These are phyloP conservation scores for Tolypocladium sp. DNA, from an alignment of 2,329 filamentous ascomycete genomes.

Conservation along the genomic window DNA sequence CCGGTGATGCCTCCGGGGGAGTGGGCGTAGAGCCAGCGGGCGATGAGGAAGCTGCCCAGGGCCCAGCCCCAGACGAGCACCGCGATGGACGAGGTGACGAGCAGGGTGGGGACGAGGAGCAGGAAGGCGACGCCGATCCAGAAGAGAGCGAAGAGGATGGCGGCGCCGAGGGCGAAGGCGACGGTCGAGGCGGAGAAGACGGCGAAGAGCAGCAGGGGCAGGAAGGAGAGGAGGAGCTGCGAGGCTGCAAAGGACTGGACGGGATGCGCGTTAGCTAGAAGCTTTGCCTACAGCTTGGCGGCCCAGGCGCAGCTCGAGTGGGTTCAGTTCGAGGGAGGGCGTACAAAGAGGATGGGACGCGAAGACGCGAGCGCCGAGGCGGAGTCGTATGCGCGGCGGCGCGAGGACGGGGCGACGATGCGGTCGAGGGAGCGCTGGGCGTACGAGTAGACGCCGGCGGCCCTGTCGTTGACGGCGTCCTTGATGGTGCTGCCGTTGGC, in stretches of 20 bases:
- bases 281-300: not conserved
- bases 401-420: constrained; percentile 49
- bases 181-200: constrained; percentile 55
- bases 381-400: constrained; percentile 45
- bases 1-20: constrained; percentile 13
- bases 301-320: not conserved
- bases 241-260: constrained; percentile 56
- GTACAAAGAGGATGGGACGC: constrained; percentile 62
- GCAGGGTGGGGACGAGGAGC: constrained; percentile 58
- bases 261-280: not conserved
- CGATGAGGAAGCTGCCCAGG: constrained; percentile 46
- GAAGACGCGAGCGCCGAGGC: constrained; percentile 47
- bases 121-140: constrained; percentile 58
- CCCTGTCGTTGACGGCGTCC: constrained; percentile 19
- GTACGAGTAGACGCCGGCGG: constrained; percentile 27
- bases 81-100: constrained; percentile 54
- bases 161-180: constrained; percentile 51
- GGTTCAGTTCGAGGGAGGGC: constrained; percentile 13
- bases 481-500: constrained; percentile 7
- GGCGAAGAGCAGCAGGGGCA: constrained; percentile 61
- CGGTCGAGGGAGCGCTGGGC: constrained; percentile 36
- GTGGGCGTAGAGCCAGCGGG: constrained; percentile 35
- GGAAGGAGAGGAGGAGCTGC: constrained; percentile 55
- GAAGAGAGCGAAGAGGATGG: constrained; percentile 57
- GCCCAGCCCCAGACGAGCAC: constrained; percentile 61